Conservation (phyloP, 148 eudicot species). For the Rhododendron vialii region DNA sequence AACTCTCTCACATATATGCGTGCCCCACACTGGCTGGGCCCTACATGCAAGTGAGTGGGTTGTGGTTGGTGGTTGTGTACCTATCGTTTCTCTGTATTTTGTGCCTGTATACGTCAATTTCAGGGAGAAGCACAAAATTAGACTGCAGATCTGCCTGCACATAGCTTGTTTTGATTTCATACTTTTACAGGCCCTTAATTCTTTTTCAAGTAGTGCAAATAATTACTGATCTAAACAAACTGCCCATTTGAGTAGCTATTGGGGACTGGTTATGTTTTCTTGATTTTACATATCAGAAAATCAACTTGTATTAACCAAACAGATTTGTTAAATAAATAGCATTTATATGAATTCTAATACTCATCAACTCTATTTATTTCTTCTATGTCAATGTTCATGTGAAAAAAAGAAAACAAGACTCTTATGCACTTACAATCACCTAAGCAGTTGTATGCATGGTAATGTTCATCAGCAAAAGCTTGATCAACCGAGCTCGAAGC, state of each 20-base stretch:
- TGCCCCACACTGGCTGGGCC: too few species aligned
- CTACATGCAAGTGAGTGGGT: too few species aligned
- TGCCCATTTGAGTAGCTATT: too few species aligned
- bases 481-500: slow-evolving; percentile 15
- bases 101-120: neutral
- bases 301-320: neutral
- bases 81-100: neutral
- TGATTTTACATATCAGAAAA: too few species aligned
- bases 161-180: neutral
- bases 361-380: neutral
- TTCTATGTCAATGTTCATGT: neutral
- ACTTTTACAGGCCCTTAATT: neutral
- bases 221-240: neutral
- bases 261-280: too few species aligned
- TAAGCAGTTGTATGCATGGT: neutral
- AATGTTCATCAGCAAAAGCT: slow-evolving; percentile 22
- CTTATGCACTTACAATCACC: neutral
- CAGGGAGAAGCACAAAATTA: neutral
- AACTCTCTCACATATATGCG: too few species aligned
- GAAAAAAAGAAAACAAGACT: neutral
- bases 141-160: neutral
- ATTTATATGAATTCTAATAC: neutral
- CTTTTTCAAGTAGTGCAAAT: neutral
- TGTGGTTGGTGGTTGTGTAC: too few species aligned
- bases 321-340: neutral